phyloP scores from a whole-genome alignment of 495 filamentous ascomycete species.

The Collariella sp. region DNA sequence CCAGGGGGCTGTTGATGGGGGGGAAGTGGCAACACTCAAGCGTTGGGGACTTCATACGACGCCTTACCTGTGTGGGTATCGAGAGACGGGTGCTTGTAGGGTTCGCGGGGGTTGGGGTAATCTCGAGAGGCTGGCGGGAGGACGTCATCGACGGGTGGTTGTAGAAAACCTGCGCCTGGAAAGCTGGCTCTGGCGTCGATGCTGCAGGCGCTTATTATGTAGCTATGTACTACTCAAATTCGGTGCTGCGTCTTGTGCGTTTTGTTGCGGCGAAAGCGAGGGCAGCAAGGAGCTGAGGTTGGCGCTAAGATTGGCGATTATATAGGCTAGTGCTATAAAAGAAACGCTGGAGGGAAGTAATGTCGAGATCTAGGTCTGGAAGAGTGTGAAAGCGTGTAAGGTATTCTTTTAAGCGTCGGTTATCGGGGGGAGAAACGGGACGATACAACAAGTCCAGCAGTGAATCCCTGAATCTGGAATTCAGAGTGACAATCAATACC shows the following conservation, averaged over 20 bases:
- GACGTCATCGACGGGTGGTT: constrained; percentile 9
- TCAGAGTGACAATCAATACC: too few species aligned
- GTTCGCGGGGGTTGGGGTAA: background rate
- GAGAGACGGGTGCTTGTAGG: background rate
- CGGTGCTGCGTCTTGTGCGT: background rate
- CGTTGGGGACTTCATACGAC: background rate
- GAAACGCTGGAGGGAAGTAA: too few species aligned
- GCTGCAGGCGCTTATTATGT: background rate
- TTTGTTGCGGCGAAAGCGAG: background rate
- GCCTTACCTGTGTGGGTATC: constrained; percentile 2
- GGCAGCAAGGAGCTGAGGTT: too few species aligned
- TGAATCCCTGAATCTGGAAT: too few species aligned
- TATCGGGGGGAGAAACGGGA: too few species aligned
- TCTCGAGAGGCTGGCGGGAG: background rate
- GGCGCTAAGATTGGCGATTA: too few species aligned
- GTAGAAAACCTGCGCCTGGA: background rate
- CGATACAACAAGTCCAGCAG: too few species aligned
- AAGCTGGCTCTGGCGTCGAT: background rate
- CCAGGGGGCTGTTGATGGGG: background rate
- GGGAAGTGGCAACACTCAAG: background rate
- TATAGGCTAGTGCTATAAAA: too few species aligned
- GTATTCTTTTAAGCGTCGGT: too few species aligned
- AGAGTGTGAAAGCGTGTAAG: too few species aligned
- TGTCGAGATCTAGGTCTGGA: too few species aligned
- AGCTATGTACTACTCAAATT: background rate